A percentile compares a stretch with the other conserved stretches of the same genome.
These are phyloP conservation scores for Quambalaria eucalypti DNA, from an alignment of 1,284 basidiomycete genomes.

Conservation along the genomic window DNA sequence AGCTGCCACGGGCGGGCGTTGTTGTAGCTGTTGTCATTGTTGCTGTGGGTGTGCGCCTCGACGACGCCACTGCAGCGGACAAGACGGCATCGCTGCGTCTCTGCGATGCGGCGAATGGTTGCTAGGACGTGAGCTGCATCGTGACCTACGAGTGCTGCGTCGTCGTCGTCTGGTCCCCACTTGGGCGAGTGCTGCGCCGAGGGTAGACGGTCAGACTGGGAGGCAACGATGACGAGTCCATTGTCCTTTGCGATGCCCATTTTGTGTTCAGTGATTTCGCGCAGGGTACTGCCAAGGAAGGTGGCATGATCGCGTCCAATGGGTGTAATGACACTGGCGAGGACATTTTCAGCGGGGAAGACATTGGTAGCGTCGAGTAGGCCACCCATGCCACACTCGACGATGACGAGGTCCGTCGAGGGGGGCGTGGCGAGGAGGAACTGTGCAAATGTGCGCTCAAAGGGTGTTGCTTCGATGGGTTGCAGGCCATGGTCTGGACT, in stretches of 20 bases:
- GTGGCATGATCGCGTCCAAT: slow-evolving; percentile 88
- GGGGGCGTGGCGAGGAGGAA: slow-evolving; percentile 37
- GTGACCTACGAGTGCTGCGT: slow-evolving; percentile 4
- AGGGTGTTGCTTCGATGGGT: slow-evolving; percentile 16
- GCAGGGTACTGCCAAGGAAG: slow-evolving; percentile 70
- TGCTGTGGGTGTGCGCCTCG: too few species aligned
- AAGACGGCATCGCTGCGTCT: slow-evolving; percentile 15
- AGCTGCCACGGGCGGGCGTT: neutral
- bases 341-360: slow-evolving; percentile 57
- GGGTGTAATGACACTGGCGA: slow-evolving; percentile 71
- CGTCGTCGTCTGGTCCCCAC: neutral
- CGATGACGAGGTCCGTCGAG: slow-evolving; percentile 66
- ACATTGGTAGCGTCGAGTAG: slow-evolving; percentile 86
- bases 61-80: too few species aligned
- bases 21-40: too few species aligned
- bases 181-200: neutral
- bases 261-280: slow-evolving; percentile 72
- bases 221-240: slow-evolving; percentile 64
- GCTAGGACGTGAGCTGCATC: slow-evolving; percentile 23
- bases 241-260: slow-evolving; percentile 66
- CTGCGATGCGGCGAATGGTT: slow-evolving; percentile 18
- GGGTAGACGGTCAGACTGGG: slow-evolving; percentile 18
- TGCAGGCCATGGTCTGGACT: neutral
- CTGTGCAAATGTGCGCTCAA: slow-evolving; percentile 52
- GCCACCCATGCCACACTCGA: slow-evolving; percentile 95